phyloP scores from a whole-genome alignment of 2,329 filamentous ascomycete genomes.

The Colletotrichum musae region DNA sequence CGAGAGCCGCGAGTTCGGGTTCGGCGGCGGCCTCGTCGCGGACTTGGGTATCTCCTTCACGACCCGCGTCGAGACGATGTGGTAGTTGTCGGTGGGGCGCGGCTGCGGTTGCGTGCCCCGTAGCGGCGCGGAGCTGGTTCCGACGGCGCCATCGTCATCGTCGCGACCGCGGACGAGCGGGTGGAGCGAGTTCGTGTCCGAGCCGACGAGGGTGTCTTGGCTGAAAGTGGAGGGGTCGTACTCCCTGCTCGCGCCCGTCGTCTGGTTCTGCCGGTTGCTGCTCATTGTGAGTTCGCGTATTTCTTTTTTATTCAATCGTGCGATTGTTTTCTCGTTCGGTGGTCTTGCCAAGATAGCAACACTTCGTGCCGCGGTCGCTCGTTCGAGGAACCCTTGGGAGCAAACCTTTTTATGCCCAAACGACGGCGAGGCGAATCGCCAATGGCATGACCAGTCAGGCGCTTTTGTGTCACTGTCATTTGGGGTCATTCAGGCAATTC shows the following conservation, averaged over 20 bases:
- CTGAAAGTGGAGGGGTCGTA: constrained; percentile 25
- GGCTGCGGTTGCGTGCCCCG: constrained; percentile 26
- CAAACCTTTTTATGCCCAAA: neutral
- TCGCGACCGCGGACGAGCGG: constrained; percentile 22
- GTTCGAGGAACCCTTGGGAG: neutral
- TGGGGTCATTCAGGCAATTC: neutral
- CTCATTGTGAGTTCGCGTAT: neutral
- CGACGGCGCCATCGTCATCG: neutral
- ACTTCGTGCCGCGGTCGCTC: too few relatives aligned
- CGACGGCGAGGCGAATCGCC: neutral
- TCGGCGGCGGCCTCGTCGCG: constrained; percentile 15
- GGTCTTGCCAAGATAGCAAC: too few relatives aligned
- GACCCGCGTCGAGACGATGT: constrained; percentile 31
- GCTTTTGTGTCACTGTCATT: neutral
- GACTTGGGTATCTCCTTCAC: constrained; percentile 37
- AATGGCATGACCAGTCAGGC: neutral
- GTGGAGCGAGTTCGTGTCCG: constrained; percentile 26
- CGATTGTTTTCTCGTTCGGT: too few relatives aligned
- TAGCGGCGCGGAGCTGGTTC: constrained; percentile 1
- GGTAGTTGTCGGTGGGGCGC: constrained; percentile 25
- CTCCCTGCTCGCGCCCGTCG: neutral
- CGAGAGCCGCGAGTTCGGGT: constrained; percentile 25
- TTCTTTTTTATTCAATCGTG: too few relatives aligned
- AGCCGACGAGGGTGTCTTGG: constrained; percentile 32
- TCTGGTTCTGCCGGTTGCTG: neutral